Conservation (phyloP, 805 yeast genomes). For the Saccharomycopsis schoenii region DNA sequence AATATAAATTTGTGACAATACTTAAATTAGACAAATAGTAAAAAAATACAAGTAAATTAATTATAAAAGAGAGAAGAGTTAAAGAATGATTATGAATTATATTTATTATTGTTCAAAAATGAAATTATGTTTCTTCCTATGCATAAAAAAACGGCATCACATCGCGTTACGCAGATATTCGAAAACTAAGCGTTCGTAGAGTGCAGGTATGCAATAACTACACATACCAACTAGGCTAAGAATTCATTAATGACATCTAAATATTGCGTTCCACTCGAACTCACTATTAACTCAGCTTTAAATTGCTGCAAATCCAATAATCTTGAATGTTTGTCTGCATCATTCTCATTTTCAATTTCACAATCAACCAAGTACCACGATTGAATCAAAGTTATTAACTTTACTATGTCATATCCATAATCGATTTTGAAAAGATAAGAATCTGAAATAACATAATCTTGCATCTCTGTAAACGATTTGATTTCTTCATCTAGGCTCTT, state of each 20-base stretch:
- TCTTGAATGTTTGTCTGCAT: not conserved
- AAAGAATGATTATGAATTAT: no score
- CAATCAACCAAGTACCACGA: conserved; percentile 1
- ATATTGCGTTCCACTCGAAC: not conserved
- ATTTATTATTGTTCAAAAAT: no score
- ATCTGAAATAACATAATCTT: not conserved
- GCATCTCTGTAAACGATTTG: not conserved
- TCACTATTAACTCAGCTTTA: not conserved
- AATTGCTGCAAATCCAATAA: not conserved
- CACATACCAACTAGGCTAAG: not conserved
- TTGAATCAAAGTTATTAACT: not conserved
- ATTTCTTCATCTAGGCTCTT: not conserved
- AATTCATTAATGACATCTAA: not conserved
- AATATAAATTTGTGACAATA: not conserved
- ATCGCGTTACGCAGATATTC: no score
- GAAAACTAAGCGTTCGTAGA: no score
- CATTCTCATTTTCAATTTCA: not conserved
- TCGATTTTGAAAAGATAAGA: not conserved
- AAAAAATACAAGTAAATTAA: no score
- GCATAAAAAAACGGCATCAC: no score
- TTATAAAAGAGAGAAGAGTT: no score
- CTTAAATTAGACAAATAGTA: no score
- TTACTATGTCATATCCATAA: not conserved
- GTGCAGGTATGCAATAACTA: not conserved
- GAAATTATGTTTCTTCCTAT: no score